These are phyloP conservation scores for Corylus heterophylla DNA, from an alignment of 306 rosid genomes.

Conservation along the genomic window DNA sequence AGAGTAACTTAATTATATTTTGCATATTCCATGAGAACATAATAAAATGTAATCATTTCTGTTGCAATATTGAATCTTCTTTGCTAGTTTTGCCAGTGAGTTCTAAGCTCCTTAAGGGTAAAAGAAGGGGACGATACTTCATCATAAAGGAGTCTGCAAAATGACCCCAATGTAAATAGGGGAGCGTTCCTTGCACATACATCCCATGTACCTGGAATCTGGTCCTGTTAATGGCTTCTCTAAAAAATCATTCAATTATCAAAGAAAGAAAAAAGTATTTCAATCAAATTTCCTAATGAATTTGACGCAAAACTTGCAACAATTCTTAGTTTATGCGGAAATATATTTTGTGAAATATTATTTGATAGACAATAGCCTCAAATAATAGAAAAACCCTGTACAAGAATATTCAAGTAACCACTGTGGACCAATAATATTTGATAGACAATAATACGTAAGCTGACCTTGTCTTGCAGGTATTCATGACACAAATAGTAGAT, in stretches of 20 bases:
- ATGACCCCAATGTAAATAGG: not conserved
- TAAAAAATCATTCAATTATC: not conserved
- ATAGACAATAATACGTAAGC: not conserved
- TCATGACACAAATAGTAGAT: conserved; percentile 20
- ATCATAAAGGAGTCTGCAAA: not conserved
- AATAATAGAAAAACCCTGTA: conserved; percentile 8
- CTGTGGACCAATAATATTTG: not conserved
- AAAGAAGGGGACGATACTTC: not conserved
- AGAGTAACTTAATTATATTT: not conserved
- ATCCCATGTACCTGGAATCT: not conserved
- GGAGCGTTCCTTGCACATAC: not conserved
- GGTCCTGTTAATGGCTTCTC: not conserved
- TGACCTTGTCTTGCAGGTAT: not conserved
- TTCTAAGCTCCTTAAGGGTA: not conserved
- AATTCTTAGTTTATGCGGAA: not conserved
- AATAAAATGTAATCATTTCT: not conserved
- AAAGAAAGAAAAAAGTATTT: not conserved
- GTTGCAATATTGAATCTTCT: not conserved
- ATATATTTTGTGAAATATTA: not conserved
- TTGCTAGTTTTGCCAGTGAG: not conserved
- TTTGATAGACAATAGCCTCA: not conserved
- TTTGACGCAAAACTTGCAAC: not conserved
- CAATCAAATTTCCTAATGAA: not conserved
- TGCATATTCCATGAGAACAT: not conserved
- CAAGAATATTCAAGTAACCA: not conserved